Evolutionary conservation across 345 rosid species (phyloP).

Genomic region (Eucalyptus marginata): DNA sequence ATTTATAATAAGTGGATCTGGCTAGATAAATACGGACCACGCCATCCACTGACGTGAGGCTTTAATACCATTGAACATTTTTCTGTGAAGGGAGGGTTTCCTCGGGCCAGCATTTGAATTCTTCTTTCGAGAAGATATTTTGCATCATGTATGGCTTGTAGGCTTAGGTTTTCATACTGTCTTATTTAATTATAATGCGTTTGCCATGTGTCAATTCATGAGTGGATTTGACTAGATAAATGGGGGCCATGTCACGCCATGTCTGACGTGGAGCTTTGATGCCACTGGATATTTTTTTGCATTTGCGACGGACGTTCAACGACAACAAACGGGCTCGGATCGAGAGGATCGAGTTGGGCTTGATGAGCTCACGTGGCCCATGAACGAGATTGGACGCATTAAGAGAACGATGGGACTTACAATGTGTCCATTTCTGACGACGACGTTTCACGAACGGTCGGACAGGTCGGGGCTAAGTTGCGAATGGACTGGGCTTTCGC

Average conservation of each 20-base stretch:
- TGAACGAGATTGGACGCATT: not conserved
- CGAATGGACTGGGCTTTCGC: not conserved
- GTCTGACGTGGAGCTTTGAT: not conserved
- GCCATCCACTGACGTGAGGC: not conserved
- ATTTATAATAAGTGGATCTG: not conserved
- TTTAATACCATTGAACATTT: not conserved
- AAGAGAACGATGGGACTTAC: not conserved
- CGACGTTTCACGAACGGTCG: not conserved
- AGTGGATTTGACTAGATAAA: not conserved
- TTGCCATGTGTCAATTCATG: not conserved
- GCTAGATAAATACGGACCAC: not conserved
- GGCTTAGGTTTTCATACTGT: not conserved
- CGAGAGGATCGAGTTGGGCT: not conserved
- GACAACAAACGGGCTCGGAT: not conserved
- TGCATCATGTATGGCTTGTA: not conserved
- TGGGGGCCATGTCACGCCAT: not conserved
- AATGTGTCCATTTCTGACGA: not conserved
- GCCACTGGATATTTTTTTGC: not conserved
- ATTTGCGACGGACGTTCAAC: not conserved
- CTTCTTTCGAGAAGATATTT: not conserved
- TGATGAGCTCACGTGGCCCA: not conserved
- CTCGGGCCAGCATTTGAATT: not conserved
- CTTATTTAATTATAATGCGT: not conserved
- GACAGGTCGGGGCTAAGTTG: not conserved
- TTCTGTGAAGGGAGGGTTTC: not conserved